Evolutionary conservation across 1,284 basidiomycete species (phyloP).

Genomic region (Pholiota adiposa): DNA sequence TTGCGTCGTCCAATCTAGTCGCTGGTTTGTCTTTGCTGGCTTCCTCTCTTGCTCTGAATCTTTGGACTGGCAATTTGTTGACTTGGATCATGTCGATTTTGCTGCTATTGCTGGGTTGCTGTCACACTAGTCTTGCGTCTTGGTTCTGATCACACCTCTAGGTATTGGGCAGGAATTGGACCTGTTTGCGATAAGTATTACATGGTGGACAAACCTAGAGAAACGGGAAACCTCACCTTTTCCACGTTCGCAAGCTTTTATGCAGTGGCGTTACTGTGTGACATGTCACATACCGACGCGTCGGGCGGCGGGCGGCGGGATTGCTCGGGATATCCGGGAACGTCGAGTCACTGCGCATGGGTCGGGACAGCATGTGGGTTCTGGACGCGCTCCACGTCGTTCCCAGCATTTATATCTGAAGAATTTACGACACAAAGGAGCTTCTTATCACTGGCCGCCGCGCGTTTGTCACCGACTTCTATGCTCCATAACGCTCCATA

Average conservation of each 20-base stretch:
- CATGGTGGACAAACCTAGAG: not conserved
- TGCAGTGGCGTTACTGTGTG: not conserved
- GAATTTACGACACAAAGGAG: not conserved
- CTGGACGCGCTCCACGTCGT: not conserved
- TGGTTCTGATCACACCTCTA: constrained; percentile 6
- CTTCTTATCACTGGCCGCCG: not conserved
- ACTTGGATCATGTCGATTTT: not conserved
- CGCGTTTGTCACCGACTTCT: not conserved
- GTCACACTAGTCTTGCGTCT: constrained; percentile 3
- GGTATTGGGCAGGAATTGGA: not conserved
- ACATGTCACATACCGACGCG: constrained; percentile 4
- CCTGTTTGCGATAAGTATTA: not conserved
- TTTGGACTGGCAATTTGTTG: not conserved
- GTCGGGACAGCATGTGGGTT: not conserved
- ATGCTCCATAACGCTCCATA: not conserved
- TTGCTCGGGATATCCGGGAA: not conserved
- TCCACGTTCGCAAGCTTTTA: not conserved
- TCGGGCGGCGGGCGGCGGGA: constrained; percentile 6
- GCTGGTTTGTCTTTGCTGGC: not conserved
- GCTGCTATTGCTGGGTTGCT: not conserved
- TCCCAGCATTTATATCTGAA: not conserved
- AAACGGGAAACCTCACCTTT: not conserved
- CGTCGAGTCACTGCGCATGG: not conserved
- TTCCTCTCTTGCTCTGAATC: not conserved
- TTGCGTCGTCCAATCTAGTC: not conserved